Conservation (phyloP, 164 flowering plant species). For the Stephania yunnanensis region DNA sequence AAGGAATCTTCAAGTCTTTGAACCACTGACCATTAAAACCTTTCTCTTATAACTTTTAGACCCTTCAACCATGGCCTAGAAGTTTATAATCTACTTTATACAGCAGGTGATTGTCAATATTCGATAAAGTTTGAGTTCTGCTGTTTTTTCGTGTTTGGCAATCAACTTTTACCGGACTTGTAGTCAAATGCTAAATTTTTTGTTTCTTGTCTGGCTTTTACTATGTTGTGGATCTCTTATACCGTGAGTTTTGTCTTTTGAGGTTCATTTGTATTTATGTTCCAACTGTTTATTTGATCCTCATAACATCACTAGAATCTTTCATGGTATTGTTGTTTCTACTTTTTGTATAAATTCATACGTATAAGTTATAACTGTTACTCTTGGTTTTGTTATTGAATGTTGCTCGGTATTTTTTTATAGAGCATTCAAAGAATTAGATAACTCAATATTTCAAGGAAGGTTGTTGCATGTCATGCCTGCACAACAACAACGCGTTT, state of each 20-base stretch:
- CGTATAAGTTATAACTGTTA: background rate
- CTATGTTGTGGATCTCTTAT: background rate
- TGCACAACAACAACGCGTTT: constrained; percentile 43
- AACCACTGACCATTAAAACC: too few relatives aligned
- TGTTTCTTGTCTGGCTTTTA: too few relatives aligned
- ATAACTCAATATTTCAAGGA: constrained; percentile 86
- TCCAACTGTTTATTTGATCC: background rate
- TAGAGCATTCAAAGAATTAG: constrained; percentile 87
- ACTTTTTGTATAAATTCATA: background rate
- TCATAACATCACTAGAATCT: background rate
- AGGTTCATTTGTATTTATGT: background rate
- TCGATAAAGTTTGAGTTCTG: too few relatives aligned
- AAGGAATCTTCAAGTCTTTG: too few relatives aligned
- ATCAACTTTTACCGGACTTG: too few relatives aligned
- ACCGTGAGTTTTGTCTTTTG: background rate
- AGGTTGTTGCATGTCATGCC: constrained; percentile 83
- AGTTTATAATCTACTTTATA: too few relatives aligned
- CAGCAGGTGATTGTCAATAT: too few relatives aligned
- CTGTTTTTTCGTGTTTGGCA: too few relatives aligned
- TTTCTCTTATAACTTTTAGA: too few relatives aligned
- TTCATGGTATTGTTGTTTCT: background rate
- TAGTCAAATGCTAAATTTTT: too few relatives aligned
- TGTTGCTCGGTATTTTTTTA: constrained; percentile 9
- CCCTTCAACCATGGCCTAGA: too few relatives aligned
- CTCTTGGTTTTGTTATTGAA: background rate